Conservation (phyloP, 192 early-diverging fungal species). For the Phlyctochytrium bullatum region DNA sequence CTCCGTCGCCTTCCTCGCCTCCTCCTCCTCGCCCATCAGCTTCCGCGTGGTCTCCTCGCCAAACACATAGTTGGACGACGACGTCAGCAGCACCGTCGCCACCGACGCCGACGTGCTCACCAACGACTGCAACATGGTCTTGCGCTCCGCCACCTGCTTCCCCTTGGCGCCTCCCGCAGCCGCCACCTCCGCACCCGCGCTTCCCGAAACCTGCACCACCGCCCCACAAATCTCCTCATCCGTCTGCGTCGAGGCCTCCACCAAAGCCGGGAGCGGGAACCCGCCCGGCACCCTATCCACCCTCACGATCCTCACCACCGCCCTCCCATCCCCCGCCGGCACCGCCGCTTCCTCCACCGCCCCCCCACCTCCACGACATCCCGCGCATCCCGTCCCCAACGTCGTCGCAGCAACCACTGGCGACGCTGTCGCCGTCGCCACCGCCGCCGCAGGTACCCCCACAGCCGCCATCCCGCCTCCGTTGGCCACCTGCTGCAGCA, state of each 20-base stretch:
- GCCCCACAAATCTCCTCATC: constrained; percentile 1
- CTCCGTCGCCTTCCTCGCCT: constrained; percentile 8
- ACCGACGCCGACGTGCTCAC: constrained; percentile 15
- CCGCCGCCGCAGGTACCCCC: constrained; percentile 1
- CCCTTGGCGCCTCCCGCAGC: neutral
- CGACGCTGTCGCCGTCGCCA: no score
- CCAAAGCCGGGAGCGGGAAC: constrained; percentile 7
- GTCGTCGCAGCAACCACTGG: no score
- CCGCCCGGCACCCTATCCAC: constrained; percentile 22
- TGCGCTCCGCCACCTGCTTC: neutral
- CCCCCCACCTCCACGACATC: neutral
- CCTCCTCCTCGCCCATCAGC: constrained; percentile 23
- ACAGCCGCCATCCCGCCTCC: neutral
- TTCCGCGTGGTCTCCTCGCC: constrained; percentile 31
- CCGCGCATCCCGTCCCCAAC: neutral
- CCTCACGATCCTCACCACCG: constrained; percentile 13
- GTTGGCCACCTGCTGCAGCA: constrained; percentile 22
- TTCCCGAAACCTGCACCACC: neutral
- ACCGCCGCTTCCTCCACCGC: neutral
- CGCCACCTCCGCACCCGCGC: neutral
- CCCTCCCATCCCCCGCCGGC: neutral
- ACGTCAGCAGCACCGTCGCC: constrained; percentile 20
- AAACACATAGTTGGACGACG: constrained; percentile 24
- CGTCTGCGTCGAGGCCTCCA: constrained; percentile 14
- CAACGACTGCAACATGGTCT: constrained; percentile 10